These are phyloP conservation scores for Daldinia loculata DNA, from an alignment of 495 filamentous ascomycete species.

Conservation along the genomic window DNA sequence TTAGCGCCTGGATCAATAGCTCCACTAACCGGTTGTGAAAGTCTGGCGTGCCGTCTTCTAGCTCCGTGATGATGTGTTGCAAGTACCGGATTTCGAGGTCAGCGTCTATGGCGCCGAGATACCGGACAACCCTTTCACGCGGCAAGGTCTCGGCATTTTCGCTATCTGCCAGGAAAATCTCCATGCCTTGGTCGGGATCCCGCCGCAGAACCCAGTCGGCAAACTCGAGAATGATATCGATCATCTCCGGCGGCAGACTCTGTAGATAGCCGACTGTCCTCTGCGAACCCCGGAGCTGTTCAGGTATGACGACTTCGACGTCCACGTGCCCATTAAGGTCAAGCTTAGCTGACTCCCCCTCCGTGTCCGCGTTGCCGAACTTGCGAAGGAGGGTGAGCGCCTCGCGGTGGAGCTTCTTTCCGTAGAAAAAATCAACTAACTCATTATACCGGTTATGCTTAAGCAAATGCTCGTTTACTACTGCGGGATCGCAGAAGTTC, in stretches of 20 bases:
- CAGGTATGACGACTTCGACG: slow-evolving; percentile 58
- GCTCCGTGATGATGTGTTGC: slow-evolving; percentile 88
- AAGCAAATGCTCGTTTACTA: slow-evolving; percentile 91
- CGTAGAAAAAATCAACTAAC: slow-evolving; percentile 94
- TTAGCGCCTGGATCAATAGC: slow-evolving; percentile 75
- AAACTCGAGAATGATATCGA: slow-evolving; percentile 92
- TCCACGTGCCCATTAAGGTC: slow-evolving; percentile 44
- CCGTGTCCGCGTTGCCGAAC: slow-evolving; percentile 79
- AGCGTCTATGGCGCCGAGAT: slow-evolving; percentile 72
- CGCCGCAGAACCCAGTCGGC: slow-evolving; percentile 82
- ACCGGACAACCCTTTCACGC: slow-evolving; percentile 75
- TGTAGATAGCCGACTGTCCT: slow-evolving; percentile 91
- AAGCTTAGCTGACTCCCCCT: slow-evolving; percentile 45
- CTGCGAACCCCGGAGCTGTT: slow-evolving; percentile 80
- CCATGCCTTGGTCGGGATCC: slow-evolving; percentile 85
- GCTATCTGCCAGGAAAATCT: slow-evolving; percentile 91
- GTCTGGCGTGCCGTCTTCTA: slow-evolving; percentile 83
- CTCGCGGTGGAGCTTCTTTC: slow-evolving; percentile 90
- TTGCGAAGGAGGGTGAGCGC: slow-evolving; percentile 83
- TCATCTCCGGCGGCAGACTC: slow-evolving; percentile 82
- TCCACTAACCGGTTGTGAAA: slow-evolving; percentile 86
- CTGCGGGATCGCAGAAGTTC: slow-evolving; percentile 96
- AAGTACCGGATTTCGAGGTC: slow-evolving; percentile 82
- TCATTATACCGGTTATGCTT: slow-evolving; percentile 91
- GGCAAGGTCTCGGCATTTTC: slow-evolving; percentile 94